Base-by-base conservation (phyloP, 192 early-diverging fungal genomes). In the Mortierella antarctica region DNA sequence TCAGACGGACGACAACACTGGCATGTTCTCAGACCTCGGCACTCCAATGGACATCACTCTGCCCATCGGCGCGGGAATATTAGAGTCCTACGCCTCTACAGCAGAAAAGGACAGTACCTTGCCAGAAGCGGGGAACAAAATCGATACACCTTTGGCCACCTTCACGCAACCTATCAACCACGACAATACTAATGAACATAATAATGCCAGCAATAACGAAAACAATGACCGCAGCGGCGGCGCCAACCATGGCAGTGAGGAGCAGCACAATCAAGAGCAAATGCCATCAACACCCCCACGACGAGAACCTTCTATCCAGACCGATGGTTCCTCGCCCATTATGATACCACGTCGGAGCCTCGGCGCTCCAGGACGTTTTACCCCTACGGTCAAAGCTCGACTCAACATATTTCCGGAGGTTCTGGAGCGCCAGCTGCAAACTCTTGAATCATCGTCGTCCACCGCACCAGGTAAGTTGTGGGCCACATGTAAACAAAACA, bases 371-470 rank as follows among this genome's bases (percentile, higher is more conserved):
- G 61, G 65, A 45, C 57, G 59, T 11, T 64, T 68, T 20, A 69
- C 74, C 40, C 66, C 74, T 13, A 69, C 12, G 15, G 61, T 63
- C 18, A 54, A 62, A 20, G 74, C 65, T 12, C 47, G 74, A 10
- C 61, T 55, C 49, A 76, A 76, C 55, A 76, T 76, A 11, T 76
- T 76, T 44, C 74, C 74, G 18, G 74, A 76, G 42, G 67, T 76
- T 0, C 59, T 76, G 7, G 74, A 76, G 46, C 62, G 52, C 40
- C 74, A 76, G 20, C 53, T 76, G 7, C 65, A 76, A 47, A 68
- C 67, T 14, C 45, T 76, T 4, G 74, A 76, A 40, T 57, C 74
- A 5, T 62, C 73, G 15, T 39, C 57, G 13, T 7, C 62, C 6
- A 50, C 7, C 5, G 71, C 64, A 23, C 71, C 71, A 65, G 39